Evolutionary conservation across 179 eudicot species (phyloP).

Genomic region (Spergularia azorica): DNA sequence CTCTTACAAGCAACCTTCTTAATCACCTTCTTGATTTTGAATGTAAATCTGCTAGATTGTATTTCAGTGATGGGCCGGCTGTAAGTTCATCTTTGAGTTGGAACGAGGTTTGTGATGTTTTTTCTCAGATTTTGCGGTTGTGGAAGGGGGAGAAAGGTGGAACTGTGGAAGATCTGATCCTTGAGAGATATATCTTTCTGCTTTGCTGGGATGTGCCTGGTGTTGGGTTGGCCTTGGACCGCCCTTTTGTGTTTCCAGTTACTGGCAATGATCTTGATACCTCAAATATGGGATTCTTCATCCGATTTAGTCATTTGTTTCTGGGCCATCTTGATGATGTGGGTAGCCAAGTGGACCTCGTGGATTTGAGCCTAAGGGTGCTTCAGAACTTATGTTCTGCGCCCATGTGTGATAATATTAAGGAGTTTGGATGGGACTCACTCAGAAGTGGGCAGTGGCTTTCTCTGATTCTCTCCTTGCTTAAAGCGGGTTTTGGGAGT

Average conservation of each 20-base stretch:
- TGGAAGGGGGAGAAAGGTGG: slow-evolving; percentile 79
- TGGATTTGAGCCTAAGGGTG: slow-evolving; percentile 44
- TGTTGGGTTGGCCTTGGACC: slow-evolving; percentile 41
- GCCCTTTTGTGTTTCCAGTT: slow-evolving; percentile 35
- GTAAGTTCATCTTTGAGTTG: slow-evolving; percentile 44
- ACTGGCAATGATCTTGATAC: slow-evolving; percentile 41
- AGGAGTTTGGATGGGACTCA: slow-evolving; percentile 75
- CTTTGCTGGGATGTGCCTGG: slow-evolving; percentile 92
- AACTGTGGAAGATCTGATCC: slow-evolving; percentile 69
- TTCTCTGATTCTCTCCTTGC: slow-evolving; percentile 61
- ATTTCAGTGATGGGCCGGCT: slow-evolving; percentile 37
- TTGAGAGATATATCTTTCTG: slow-evolving; percentile 83
- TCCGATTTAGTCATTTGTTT: slow-evolving; percentile 59
- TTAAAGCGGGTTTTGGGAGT: slow-evolving; percentile 51
- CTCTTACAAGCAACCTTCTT: slow-evolving; percentile 47
- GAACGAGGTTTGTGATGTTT: slow-evolving; percentile 56
- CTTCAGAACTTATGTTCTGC: slow-evolving; percentile 56
- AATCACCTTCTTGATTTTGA: slow-evolving; percentile 81
- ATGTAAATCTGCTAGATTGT: slow-evolving; percentile 57
- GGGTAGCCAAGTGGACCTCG: slow-evolving; percentile 36
- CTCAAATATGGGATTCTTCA: slow-evolving; percentile 55
- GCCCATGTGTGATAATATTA: slow-evolving; percentile 40
- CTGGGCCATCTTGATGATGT: slow-evolving; percentile 37
- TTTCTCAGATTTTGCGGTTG: slow-evolving; percentile 55
- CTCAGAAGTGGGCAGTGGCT: slow-evolving; percentile 78